Percentiles rank a stretch among this genome's conserved stretches.
These are phyloP conservation scores for Poa annua DNA, from an alignment of 176 grass and related monocot species.

Conservation along the genomic window DNA sequence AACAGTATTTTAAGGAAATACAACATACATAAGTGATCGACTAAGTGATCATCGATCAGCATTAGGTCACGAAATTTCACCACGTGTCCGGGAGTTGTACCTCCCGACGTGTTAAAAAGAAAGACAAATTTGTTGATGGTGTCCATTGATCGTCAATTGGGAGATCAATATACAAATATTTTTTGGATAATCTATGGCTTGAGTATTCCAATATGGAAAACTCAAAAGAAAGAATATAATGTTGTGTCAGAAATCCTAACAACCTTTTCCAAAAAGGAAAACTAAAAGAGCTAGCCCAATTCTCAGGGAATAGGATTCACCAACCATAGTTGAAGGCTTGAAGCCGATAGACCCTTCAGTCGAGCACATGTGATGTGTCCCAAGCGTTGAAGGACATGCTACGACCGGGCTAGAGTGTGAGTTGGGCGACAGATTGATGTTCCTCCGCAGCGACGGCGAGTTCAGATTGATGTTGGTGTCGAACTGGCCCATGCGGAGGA, in stretches of 20 bases:
- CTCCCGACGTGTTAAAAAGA: not conserved
- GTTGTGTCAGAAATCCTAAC: constrained; percentile 53
- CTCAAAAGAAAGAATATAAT: not conserved
- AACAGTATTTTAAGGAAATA: not conserved
- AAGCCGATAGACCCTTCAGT: too few species aligned
- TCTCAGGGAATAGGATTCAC: constrained; percentile 57
- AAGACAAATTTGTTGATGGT: not conserved
- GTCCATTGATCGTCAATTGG: constrained; percentile 23
- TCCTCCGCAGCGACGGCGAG: too few species aligned
- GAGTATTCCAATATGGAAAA: constrained; percentile 34
- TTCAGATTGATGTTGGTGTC: too few species aligned
- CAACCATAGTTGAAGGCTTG: constrained; percentile 36
- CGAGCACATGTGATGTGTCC: too few species aligned
- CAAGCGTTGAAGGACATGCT: too few species aligned
- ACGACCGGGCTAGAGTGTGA: too few species aligned
- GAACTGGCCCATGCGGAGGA: too few species aligned
- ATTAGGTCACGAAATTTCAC: not conserved
- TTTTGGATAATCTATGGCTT: not conserved
- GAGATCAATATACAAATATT: constrained; percentile 8
- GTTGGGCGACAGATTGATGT: too few species aligned
- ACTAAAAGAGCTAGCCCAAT: constrained; percentile 36
- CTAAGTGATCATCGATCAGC: not conserved
- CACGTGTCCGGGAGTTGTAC: not conserved
- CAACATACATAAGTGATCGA: not conserved
- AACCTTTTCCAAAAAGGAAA: constrained; percentile 56